Percentiles rank a stretch among this genome's conserved stretches.
Conservation (phyloP, 106 monocot genomes). For the Alisma plantagoaquatica region DNA sequence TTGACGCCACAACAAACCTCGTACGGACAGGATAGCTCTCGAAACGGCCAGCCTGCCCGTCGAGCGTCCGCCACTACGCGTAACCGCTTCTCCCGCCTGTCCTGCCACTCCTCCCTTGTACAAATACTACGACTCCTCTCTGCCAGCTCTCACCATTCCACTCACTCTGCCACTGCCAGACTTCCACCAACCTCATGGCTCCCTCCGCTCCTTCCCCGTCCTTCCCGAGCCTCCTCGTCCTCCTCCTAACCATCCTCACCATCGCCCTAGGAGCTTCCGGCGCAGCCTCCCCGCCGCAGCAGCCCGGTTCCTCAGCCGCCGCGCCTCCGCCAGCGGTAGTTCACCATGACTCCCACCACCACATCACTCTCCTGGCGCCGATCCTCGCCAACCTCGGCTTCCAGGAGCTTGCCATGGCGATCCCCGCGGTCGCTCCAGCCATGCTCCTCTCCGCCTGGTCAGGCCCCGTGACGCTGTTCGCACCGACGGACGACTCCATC, state of each 20-base stretch:
- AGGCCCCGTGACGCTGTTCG: conserved; percentile 46
- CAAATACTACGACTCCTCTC: too few species aligned
- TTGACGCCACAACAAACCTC: too few species aligned
- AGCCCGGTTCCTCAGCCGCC: neutral
- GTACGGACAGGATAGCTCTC: too few species aligned
- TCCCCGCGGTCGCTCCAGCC: conserved; percentile 33
- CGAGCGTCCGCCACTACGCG: too few species aligned
- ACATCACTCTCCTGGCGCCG: conserved; percentile 16
- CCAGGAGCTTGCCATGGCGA: conserved; percentile 49
- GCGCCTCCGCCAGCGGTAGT: neutral
- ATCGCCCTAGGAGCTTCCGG: too few species aligned
- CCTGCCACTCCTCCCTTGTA: too few species aligned
- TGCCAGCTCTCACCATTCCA: too few species aligned
- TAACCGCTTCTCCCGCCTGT: too few species aligned
- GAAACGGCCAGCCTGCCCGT: too few species aligned
- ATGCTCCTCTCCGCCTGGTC: conserved; percentile 26
- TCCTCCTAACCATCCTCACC: neutral
- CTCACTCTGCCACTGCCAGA: too few species aligned
- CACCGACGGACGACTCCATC: conserved; percentile 45
- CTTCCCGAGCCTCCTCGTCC: conserved; percentile 5
- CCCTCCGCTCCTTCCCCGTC: neutral
- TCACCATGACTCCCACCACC: neutral
- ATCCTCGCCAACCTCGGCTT: conserved; percentile 55
- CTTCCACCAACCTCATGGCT: too few species aligned
- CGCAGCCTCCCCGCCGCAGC: neutral